Conservation (phyloP, 2,329 filamentous ascomycete genomes). For the Hypomyces perniciosus region DNA sequence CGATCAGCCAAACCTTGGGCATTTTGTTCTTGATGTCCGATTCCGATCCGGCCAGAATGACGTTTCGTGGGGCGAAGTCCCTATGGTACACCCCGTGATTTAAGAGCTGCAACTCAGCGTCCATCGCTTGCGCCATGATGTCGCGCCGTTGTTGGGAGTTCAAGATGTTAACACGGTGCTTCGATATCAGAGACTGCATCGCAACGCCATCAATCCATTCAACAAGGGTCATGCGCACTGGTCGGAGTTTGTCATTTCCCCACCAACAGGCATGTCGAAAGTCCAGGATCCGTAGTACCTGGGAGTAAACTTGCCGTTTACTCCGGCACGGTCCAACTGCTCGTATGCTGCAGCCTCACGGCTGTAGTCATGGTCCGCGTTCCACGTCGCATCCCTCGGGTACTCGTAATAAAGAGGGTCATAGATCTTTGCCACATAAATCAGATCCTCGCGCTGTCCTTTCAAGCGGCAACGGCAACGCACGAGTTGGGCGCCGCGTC, state of each 20-base stretch:
- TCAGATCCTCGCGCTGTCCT: not conserved
- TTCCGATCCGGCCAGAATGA: not conserved
- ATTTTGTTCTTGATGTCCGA: not conserved
- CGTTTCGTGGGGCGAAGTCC: conserved; percentile 5
- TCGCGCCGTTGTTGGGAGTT: conserved; percentile 4
- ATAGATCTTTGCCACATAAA: conserved; percentile 12
- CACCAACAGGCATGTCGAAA: not conserved
- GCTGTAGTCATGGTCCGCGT: not conserved
- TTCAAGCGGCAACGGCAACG: not conserved
- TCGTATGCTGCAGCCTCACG: conserved; percentile 9
- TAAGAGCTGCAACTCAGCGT: not conserved
- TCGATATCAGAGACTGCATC: conserved; percentile 2
- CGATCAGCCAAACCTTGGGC: not conserved
- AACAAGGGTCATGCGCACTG: conserved; percentile 10
- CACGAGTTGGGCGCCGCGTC: conserved; percentile 9
- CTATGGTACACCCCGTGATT: not conserved
- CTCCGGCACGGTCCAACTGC: not conserved
- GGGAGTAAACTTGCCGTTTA: not conserved
- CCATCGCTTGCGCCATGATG: conserved; percentile 6
- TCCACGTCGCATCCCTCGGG: not conserved
- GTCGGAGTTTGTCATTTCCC: not conserved
- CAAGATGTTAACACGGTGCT: not conserved
- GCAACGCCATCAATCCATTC: conserved; percentile 6
- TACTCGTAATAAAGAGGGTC: conserved; percentile 10
- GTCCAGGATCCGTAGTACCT: conserved; percentile 10